Conservation (phyloP, 2,329 filamentous ascomycete genomes). For the Fusarium tuaranense region DNA sequence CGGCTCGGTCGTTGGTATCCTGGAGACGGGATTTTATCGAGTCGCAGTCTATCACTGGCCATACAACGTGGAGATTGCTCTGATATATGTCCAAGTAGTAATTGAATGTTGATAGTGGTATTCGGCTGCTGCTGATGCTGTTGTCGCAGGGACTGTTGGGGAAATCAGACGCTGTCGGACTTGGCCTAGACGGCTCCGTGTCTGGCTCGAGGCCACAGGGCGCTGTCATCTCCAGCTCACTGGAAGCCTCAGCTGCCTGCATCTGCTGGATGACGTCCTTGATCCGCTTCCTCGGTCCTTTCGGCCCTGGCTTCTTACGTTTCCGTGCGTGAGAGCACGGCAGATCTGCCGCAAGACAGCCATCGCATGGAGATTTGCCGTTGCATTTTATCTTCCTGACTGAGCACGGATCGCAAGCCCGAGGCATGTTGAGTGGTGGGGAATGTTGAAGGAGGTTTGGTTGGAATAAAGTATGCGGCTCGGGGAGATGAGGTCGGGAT, state of each 20-base stretch:
- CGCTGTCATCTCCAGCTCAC: too few relatives aligned
- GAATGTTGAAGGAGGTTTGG: neutral
- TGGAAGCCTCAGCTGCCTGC: neutral
- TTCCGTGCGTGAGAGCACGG: slow-evolving; percentile 22
- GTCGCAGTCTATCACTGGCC: slow-evolving; percentile 15
- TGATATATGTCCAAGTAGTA: slow-evolving; percentile 20
- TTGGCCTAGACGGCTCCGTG: too few relatives aligned
- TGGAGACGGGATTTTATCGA: neutral
- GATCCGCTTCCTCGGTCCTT: slow-evolving; percentile 25
- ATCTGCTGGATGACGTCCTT: slow-evolving; percentile 22
- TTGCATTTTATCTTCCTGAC: slow-evolving; percentile 21
- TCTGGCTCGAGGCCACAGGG: too few relatives aligned
- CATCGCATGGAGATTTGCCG: slow-evolving; percentile 4
- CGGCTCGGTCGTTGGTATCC: slow-evolving; percentile 4
- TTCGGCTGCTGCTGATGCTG: neutral
- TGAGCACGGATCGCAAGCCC: slow-evolving; percentile 19
- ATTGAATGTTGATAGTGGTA: slow-evolving; percentile 10
- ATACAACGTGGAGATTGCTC: slow-evolving; percentile 10
- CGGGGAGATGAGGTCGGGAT: neutral
- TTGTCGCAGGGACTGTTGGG: neutral
- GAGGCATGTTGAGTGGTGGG: neutral
- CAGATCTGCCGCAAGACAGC: neutral
- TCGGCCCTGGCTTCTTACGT: slow-evolving; percentile 24
- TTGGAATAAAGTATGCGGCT: neutral
- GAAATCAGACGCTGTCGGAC: neutral